phyloP scores from a whole-genome alignment of 495 filamentous ascomycete species.

The Talaromyces thailandensis region DNA sequence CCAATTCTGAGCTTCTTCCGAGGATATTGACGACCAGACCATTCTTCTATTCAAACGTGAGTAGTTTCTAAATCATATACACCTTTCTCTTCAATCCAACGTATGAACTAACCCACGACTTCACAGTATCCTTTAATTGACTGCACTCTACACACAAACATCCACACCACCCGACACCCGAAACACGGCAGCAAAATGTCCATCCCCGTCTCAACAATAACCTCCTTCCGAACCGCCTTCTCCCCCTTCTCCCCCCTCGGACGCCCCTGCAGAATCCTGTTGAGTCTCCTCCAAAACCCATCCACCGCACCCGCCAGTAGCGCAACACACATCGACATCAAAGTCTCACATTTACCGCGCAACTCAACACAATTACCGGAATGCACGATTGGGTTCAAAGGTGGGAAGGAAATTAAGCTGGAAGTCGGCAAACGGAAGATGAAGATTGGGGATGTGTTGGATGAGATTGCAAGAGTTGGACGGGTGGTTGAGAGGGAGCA shows the following conservation, averaged over 20 bases:
- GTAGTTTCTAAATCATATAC: not conserved
- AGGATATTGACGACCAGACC: not conserved
- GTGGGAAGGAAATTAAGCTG: slow-evolving; percentile 36
- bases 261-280: slow-evolving; percentile 77
- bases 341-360: slow-evolving; percentile 57
- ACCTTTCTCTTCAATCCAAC: not conserved
- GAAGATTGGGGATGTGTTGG: slow-evolving; percentile 76
- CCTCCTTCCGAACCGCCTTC: slow-evolving; percentile 74
- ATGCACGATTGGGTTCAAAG: slow-evolving; percentile 61
- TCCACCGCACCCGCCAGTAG: slow-evolving; percentile 62
- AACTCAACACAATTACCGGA: slow-evolving; percentile 42
- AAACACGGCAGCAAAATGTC: slow-evolving; percentile 54
- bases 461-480: slow-evolving; percentile 87
- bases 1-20: not conserved
- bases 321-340: slow-evolving; percentile 67
- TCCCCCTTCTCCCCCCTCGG: slow-evolving; percentile 77
- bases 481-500: slow-evolving; percentile 69
- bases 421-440: slow-evolving; percentile 81
- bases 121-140: too few relatives aligned
- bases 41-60: not conserved
- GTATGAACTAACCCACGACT: not conserved
- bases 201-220: slow-evolving; percentile 53
- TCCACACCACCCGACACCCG: not conserved
- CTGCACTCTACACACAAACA: not conserved
- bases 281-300: slow-evolving; percentile 60